Evolutionary conservation across 768 basidiomycete species (phyloP), one percentile per base, ranked within the genome.

Genomic region (Mycena polygramma): DNA sequence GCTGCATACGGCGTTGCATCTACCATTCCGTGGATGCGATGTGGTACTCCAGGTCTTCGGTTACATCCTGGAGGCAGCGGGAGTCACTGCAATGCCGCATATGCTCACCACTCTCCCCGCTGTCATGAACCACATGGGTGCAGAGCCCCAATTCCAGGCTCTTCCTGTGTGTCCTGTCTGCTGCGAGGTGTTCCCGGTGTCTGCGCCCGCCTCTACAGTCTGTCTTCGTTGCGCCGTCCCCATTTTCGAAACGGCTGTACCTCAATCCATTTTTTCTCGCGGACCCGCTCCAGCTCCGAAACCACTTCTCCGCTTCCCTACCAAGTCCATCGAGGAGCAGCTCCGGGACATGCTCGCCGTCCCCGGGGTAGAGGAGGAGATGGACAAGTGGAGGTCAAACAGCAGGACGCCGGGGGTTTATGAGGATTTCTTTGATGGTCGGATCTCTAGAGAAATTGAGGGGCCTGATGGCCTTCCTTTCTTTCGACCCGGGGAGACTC

Each of bases 271-370:
- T 37, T n/a, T 9, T 22, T 37, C n/a, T 7, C 13, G 22, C 36
- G 13, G 11, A 30, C 30, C 30, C 6, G 22, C 36, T 17, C 13
- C 30, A n/a, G 11, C 30, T 4, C 55, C 55, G 6, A 57, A 41
- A 9, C 55, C 55, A 17, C 26, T 39, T 9, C 37, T 57, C 2
- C 55, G 15, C 9, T 57, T 57, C 26, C n/a, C 55, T 39, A 57
- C 36, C 36, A 57, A 57, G 13, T 57, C 55, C 9, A 57, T 57
- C 37, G 37, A 57, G 14, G 55, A 57, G 55, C 55, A 57, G 37
- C 35, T 55, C 14, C 35, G 36, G 10, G 53, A 55, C 15, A 55
- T 55, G 53, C 30, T 55, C 15, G 53, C 36, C 11, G 55, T 41
- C 17, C 55, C 55, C n/a, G 37, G 37, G 7, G 37, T 57, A 2